These are phyloP conservation scores for Phyllosticta citrichinensis DNA, from an alignment of 2,329 filamentous ascomycete species.

Conservation along the genomic window DNA sequence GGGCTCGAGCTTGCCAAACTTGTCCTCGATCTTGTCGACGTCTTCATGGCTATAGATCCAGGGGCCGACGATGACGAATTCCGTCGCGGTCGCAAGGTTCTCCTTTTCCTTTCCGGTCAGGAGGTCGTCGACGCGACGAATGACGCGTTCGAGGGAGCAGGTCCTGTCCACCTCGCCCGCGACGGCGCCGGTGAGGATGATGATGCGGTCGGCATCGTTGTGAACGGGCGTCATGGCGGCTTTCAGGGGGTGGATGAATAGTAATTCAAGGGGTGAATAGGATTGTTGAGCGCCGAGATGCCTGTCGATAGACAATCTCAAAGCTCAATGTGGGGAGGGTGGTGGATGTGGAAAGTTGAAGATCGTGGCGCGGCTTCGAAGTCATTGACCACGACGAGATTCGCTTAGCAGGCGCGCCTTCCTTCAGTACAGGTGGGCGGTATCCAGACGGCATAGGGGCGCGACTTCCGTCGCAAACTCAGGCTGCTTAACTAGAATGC, in stretches of 20 bases:
- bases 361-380: not conserved
- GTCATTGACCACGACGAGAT: not conserved
- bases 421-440: not conserved
- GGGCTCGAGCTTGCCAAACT: conserved; percentile 8
- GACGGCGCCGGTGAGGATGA: not conserved
- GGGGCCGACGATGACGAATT: conserved; percentile 20
- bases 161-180: not conserved
- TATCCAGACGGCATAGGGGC: not conserved
- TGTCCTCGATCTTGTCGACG: not conserved
- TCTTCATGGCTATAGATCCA: conserved; percentile 13
- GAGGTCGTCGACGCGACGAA: conserved; percentile 12
- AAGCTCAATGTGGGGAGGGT: not conserved
- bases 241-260: not conserved
- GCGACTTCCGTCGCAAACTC: not conserved
- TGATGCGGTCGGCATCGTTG: not conserved
- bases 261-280: not conserved
- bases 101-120: conserved; percentile 15
- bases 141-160: not conserved
- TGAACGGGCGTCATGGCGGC: not conserved
- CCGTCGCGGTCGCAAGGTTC: conserved; percentile 11
- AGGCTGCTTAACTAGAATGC: not conserved
- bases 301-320: not conserved
- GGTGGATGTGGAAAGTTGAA: not conserved
- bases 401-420: not conserved
- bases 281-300: not conserved